Conservation (phyloP, 225 moss, liverwort and hornwort species). For the Anthoceros angustus region DNA sequence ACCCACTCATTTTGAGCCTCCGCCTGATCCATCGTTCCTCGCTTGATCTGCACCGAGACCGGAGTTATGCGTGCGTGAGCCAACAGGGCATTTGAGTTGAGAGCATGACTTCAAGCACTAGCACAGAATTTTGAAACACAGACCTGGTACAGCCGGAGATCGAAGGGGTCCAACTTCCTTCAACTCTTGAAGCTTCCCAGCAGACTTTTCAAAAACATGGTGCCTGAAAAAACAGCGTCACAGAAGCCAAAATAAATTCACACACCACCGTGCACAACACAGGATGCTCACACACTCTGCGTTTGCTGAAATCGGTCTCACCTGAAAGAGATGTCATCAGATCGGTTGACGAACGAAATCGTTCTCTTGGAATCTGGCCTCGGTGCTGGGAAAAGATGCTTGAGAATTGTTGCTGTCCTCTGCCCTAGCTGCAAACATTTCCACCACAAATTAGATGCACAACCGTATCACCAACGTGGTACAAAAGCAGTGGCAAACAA, state of each 20-base stretch:
- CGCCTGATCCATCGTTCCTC: constrained; percentile 88
- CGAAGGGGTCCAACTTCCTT: no score
- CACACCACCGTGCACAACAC: no score
- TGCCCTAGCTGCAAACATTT: constrained; percentile 38
- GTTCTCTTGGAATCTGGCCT: constrained; percentile 70
- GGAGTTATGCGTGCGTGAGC: no score
- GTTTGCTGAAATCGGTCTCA: constrained; percentile 7
- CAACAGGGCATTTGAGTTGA: no score
- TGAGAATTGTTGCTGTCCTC: constrained; percentile 63
- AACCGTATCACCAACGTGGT: not conserved
- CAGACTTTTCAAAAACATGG: no score
- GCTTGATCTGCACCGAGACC: constrained; percentile 36
- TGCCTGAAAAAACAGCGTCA: no score
- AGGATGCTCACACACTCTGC: no score
- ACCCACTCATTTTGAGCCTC: constrained; percentile 98
- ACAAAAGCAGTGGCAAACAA: not conserved
- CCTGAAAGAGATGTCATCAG: constrained; percentile 91
- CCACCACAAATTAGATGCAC: not conserved
- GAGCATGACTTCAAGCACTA: no score
- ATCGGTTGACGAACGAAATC: constrained; percentile 78
- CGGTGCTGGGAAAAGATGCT: constrained; percentile 78
- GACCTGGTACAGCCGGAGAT: no score
- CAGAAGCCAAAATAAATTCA: no score
- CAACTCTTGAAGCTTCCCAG: no score
- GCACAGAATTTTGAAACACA: no score